Conservation (phyloP, 1,284 basidiomycete species). For the Pseudozyma hubeiensis region DNA sequence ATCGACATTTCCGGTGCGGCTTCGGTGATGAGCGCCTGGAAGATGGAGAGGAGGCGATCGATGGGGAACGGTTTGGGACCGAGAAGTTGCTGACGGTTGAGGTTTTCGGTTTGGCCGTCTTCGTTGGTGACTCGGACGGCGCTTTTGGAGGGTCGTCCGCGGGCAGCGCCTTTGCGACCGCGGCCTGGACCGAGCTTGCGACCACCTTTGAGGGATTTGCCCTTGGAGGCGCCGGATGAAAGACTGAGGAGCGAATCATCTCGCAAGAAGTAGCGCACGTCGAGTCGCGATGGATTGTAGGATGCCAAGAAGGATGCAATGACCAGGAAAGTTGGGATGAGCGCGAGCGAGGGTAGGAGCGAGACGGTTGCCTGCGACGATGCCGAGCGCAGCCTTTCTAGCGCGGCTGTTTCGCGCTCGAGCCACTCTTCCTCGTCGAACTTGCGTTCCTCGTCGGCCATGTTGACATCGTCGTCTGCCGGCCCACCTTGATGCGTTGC, state of each 20-base stretch:
- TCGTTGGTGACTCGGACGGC: constrained; percentile 28
- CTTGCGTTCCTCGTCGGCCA: constrained; percentile 42
- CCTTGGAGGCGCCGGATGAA: constrained; percentile 31
- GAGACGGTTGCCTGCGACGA: constrained; percentile 35
- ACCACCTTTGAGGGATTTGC: constrained; percentile 37
- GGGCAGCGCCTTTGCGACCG: constrained; percentile 27
- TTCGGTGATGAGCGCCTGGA: constrained; percentile 84
- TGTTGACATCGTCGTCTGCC: constrained; percentile 15
- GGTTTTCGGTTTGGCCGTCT: constrained; percentile 42
- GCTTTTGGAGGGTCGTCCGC: constrained; percentile 34
- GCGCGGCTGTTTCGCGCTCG: constrained; percentile 22
- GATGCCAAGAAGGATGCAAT: constrained; percentile 86
- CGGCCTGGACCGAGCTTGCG: constrained; percentile 36
- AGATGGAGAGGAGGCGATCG: constrained; percentile 84
- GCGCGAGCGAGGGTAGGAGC: constrained; percentile 36
- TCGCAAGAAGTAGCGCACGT: constrained; percentile 71
- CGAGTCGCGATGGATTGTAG: constrained; percentile 84
- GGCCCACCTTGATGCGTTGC: background rate
- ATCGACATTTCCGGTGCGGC: constrained; percentile 74
- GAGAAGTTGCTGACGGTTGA: constrained; percentile 79
- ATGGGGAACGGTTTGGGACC: constrained; percentile 85
- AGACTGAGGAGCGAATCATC: constrained; percentile 50
- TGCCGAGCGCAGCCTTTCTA: constrained; percentile 17
- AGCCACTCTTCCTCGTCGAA: constrained; percentile 50
- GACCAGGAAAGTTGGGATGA: constrained; percentile 76